Percentiles rank a stretch among this genome's conserved stretches.
phyloP scores from a whole-genome alignment of 306 rosid genomes.

The Sechiopsis laciniata region DNA sequence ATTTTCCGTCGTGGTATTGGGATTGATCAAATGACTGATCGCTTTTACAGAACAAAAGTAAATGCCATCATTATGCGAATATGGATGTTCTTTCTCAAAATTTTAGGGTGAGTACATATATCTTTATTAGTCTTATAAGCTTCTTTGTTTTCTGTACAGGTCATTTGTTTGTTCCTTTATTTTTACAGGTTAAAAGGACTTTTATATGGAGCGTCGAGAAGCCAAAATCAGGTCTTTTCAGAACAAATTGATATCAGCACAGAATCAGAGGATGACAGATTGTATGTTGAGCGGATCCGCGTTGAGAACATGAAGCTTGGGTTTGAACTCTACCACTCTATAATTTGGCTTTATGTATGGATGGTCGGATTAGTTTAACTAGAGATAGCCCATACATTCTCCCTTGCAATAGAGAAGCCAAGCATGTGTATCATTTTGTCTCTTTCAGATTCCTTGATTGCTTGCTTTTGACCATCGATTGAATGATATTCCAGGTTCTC shows the following conservation, averaged over 20 bases:
- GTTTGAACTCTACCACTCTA: constrained; percentile 28
- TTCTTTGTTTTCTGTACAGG: not conserved
- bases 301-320: constrained; percentile 73
- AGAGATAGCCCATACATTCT: not conserved
- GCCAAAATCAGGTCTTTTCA: constrained; percentile 37
- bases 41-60: constrained; percentile 74
- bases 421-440: constrained; percentile 14
- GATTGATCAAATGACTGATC: constrained; percentile 58
- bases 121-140: not conserved
- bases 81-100: constrained; percentile 57
- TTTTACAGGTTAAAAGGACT: constrained; percentile 58
- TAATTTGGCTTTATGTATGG: constrained; percentile 4
- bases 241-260: constrained; percentile 34
- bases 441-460: constrained; percentile 1
- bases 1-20: constrained; percentile 92
- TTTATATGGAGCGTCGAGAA: constrained; percentile 38
- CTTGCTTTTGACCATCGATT: constrained; percentile 27
- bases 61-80: constrained; percentile 69
- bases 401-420: not conserved
- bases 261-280: constrained; percentile 40
- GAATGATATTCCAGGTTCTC: constrained; percentile 38
- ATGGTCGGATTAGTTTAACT: not conserved
- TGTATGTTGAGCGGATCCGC: constrained; percentile 70
- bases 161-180: constrained; percentile 13
- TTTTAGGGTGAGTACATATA: constrained; percentile 44